Evolutionary conservation across 78 protist species (phyloP), one percentile per base, ranked within the genome.

Genomic region (Polysphondylium violaceum): DNA sequence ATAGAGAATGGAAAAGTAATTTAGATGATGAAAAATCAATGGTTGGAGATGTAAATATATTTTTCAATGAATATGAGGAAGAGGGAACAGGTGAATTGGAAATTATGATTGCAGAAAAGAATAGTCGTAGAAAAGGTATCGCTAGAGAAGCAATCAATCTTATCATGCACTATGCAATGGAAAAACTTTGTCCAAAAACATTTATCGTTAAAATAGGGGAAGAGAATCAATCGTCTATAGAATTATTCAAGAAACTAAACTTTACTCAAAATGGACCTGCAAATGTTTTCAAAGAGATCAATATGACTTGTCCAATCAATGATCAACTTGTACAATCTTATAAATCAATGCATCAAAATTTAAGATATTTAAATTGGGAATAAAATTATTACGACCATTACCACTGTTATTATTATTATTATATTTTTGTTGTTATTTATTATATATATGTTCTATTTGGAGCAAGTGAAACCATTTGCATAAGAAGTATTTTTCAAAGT

Each of bases 1-100:
- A 64, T 5, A 21, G 25, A n/a, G 58, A 44, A 31, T 73, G 33
- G 43, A 0, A 35, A 3, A 16, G 16, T 36, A 74, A 74, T 53
- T 14, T 6, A 14, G 16, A 25, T 6, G 56, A 59, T 31, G 21
- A 56, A 25, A 68, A 50, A 51, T 68, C 72, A 38, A 95, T 97
- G 97, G 60, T 87, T 31, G 99, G 99, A 16, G 99, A 97, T 86
- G 93, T 96, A 19, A 97, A 97, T 78, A 23, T 94, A 29, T 97
- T 96, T 64, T 60, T 92, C 50, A 69, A 65, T 14, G 95, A 90
- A 7, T 74, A 9, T 12, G 92, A 86, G 50, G 96, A 74, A 53
- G 85, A 53, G 23, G 73, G 64, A 6, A 53, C 85, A 1, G 96
- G 90, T 9, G 96, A 90, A 36, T 61, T 89, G 6, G 97, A 95